Conservation (phyloP, 2,329 filamentous ascomycete genomes). For the Aureobasidium pullulans region DNA sequence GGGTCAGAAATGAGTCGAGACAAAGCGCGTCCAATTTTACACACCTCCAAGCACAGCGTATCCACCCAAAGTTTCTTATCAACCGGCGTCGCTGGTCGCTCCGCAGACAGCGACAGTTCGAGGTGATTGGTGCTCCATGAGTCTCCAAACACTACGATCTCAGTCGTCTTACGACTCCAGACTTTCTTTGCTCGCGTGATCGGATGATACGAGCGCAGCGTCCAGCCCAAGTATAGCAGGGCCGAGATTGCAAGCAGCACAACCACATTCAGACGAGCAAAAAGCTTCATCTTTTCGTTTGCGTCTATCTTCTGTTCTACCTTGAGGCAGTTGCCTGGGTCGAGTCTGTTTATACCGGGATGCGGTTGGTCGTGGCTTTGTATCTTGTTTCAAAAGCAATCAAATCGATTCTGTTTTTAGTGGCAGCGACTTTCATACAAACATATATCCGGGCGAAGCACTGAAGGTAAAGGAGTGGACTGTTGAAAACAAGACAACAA, state of each 20-base stretch:
- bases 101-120: not conserved
- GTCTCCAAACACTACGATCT: conserved; percentile 8
- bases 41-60: conserved; percentile 6
- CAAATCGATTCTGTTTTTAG: conserved; percentile 5
- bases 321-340: not conserved
- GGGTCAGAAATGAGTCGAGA: conserved; percentile 3
- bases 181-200: conserved; percentile 8
- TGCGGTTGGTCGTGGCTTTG: not conserved
- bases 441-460: not conserved
- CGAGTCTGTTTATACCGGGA: not conserved
- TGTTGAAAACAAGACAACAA: not conserved
- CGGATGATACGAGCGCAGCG: conserved; percentile 2
- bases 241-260: conserved; percentile 7
- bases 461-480: not conserved
- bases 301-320: not conserved
- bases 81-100: not conserved
- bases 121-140: conserved; percentile 13
- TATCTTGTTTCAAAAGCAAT: not conserved
- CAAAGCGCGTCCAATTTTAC: not conserved
- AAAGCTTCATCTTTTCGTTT: conserved; percentile 12
- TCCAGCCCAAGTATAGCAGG: conserved; percentile 1
- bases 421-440: not conserved
- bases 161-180: conserved; percentile 1
- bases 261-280: conserved; percentile 11
- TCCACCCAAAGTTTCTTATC: conserved; percentile 10